Evolutionary conservation across 1,139 yeast species (phyloP).

Genomic region (Suhomyces yuchorum): DNA sequence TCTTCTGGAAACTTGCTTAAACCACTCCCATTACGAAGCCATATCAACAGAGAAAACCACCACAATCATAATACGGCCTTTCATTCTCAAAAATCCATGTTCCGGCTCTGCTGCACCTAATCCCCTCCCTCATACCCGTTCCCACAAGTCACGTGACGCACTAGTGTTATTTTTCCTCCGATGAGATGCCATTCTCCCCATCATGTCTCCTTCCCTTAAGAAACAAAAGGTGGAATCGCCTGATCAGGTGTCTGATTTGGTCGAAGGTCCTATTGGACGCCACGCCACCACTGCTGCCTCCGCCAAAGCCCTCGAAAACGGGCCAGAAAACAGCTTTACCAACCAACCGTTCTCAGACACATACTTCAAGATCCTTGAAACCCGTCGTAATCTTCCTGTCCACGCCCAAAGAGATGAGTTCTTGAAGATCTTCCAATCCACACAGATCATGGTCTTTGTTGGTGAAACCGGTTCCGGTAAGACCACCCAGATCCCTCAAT

Average conservation of each 20-base stretch:
- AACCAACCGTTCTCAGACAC: slow-evolving; percentile 60
- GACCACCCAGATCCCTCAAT: slow-evolving; percentile 96
- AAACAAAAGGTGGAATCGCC: slow-evolving; percentile 50
- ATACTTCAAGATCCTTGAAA: slow-evolving; percentile 75
- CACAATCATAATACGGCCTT: no score
- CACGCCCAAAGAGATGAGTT: slow-evolving; percentile 93
- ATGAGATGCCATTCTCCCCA: slow-evolving; percentile 7
- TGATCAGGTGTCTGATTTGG: slow-evolving; percentile 20
- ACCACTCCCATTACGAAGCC: no score
- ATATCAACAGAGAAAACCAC: no score
- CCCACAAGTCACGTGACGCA: slow-evolving; percentile 3
- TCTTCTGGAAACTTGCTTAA: no score
- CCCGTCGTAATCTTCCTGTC: slow-evolving; percentile 87
- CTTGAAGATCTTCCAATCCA: slow-evolving; percentile 73
- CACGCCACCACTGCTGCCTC: slow-evolving; percentile 75
- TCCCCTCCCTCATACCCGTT: no score
- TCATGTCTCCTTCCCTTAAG: slow-evolving; percentile 25
- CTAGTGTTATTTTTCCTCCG: slow-evolving; percentile 3
- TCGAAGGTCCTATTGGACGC: slow-evolving; percentile 15
- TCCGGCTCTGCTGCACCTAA: no score
- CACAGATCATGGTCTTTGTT: slow-evolving; percentile 96
- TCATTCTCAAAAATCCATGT: no score
- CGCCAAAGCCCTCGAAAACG: slow-evolving; percentile 67
- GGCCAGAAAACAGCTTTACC: slow-evolving; percentile 74
- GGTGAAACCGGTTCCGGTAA: slow-evolving; percentile 99